A percentile compares a stretch with the other conserved stretches of the same genome.
Conservation (phyloP, 495 filamentous ascomycete species). For the Staphylotrichum longicolle region DNA sequence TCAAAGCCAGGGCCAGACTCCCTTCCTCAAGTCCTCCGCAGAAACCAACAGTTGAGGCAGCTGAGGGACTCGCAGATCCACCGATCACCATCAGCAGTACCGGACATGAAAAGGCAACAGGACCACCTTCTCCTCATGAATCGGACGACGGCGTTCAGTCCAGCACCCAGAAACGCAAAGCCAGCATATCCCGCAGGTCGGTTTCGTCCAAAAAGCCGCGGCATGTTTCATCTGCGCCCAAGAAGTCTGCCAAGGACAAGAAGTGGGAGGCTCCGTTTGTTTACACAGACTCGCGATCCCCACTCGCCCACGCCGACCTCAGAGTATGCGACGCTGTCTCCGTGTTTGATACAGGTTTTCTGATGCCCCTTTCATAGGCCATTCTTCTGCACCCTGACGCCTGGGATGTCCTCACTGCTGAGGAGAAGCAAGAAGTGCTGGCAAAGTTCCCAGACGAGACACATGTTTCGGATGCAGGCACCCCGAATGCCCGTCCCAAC, state of each 20-base stretch:
- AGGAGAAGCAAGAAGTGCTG: constrained; percentile 56
- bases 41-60: background rate
- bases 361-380: constrained; percentile 39
- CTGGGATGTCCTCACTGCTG: constrained; percentile 56
- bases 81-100: background rate
- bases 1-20: too few relatives aligned
- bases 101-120: too few relatives aligned
- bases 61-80: background rate
- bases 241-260: constrained; percentile 27
- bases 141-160: constrained; percentile 5
- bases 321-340: constrained; percentile 44
- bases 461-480: constrained; percentile 35
- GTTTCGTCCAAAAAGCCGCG: constrained; percentile 22
- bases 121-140: background rate
- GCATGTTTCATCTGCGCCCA: background rate
- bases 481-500: constrained; percentile 38
- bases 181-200: background rate
- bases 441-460: constrained; percentile 54
- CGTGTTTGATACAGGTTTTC: background rate
- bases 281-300: constrained; percentile 55
- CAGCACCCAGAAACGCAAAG: constrained; percentile 12
- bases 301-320: constrained; percentile 54
- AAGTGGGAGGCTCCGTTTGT: constrained; percentile 46
- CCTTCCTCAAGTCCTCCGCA: background rate
- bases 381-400: constrained; percentile 55